Evolutionary conservation across 1,139 yeast species (phyloP).

Genomic region (Kodamaea plutei): DNA sequence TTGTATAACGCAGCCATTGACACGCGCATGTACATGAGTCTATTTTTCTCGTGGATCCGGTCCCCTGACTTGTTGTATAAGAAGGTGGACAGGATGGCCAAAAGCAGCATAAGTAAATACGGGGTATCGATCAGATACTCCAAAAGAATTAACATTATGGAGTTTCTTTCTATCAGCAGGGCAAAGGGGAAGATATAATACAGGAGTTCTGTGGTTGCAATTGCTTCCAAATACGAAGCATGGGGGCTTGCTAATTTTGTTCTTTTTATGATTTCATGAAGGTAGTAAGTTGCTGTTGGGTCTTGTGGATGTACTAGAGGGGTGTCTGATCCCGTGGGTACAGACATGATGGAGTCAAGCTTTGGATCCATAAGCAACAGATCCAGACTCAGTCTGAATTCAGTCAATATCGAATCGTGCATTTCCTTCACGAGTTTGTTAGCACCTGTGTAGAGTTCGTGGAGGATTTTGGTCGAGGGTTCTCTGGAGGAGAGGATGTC

Average conservation of each 20-base stretch:
- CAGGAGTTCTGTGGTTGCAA: slow-evolving; percentile 27
- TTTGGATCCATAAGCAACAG: too few relatives aligned
- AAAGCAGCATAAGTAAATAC: slow-evolving; percentile 31
- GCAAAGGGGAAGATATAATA: slow-evolving; percentile 39
- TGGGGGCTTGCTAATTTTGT: slow-evolving; percentile 29
- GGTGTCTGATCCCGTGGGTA: too few relatives aligned
- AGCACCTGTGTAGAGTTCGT: too few relatives aligned
- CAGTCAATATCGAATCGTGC: too few relatives aligned
- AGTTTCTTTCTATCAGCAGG: slow-evolving; percentile 31
- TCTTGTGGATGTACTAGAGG: too few relatives aligned
- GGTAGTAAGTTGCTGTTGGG: slow-evolving; percentile 9
- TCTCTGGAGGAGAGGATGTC: too few relatives aligned
- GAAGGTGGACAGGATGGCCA: slow-evolving; percentile 38
- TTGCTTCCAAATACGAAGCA: slow-evolving; percentile 26
- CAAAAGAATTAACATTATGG: slow-evolving; percentile 30
- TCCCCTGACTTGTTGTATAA: slow-evolving; percentile 33
- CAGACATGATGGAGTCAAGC: too few relatives aligned
- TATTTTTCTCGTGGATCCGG: slow-evolving; percentile 25
- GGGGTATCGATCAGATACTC: slow-evolving; percentile 34
- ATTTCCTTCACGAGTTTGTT: too few relatives aligned
- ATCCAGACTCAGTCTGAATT: too few relatives aligned
- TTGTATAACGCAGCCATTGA: slow-evolving; percentile 31
- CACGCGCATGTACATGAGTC: slow-evolving; percentile 29
- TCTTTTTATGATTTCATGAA: slow-evolving; percentile 18
- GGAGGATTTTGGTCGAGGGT: too few relatives aligned